Base-by-base conservation (phyloP, 2,329 filamentous ascomycete species). In the Trichoderma pleuroti region DNA sequence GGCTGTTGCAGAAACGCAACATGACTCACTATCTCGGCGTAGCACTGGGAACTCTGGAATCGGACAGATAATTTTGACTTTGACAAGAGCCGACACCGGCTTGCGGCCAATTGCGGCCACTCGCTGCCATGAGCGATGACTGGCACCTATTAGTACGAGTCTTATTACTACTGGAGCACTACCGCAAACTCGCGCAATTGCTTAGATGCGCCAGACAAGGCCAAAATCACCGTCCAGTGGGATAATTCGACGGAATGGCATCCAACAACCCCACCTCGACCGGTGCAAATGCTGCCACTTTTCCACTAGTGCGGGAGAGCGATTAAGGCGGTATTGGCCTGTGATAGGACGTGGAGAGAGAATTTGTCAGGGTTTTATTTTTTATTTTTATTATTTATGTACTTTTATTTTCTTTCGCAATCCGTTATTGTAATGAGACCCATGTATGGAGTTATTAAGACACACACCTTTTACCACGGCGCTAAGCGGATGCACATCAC, bases 51-150 rank as follows among this genome's bases (percentile, higher is more conserved):
- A 36, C 18, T 65, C 32, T 36, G 12, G 21, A 66, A 56, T 9
- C 42, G 49, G 63, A 24, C 54, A 36, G 26, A 30, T 32, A 46
- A 30, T 57, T 67, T 67, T 66, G 28, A 60, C 36, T 60, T 60
- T 60, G 12, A n/a, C 8, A 57, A 49, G 56, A 60, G 65, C 65
- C 65, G 65, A 68, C 54, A 60, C 65, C 65, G 65, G 65, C 65
- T 39, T 56, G 61, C 28, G 63, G 32, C 30, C 64, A 67, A 42
- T 67, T 46, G 32, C 34, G 26, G 52, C 54, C 26, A 60, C 56
- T 68, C 26, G 57, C 65, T 60, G 11, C 34, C 26, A 49, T 32
- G n/a, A 18, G n/a, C 18, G 54, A 49, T 49, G 42, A 49, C 42
- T 49, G 42, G 18, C 42, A 49, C 42, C n/a, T 21, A 21, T 49